A percentile compares a stretch with the other conserved stretches of the same genome.
These are phyloP conservation scores for Pseudonitzschia pungens DNA, from an alignment of 108 stramenopile species.

Conservation along the genomic window DNA sequence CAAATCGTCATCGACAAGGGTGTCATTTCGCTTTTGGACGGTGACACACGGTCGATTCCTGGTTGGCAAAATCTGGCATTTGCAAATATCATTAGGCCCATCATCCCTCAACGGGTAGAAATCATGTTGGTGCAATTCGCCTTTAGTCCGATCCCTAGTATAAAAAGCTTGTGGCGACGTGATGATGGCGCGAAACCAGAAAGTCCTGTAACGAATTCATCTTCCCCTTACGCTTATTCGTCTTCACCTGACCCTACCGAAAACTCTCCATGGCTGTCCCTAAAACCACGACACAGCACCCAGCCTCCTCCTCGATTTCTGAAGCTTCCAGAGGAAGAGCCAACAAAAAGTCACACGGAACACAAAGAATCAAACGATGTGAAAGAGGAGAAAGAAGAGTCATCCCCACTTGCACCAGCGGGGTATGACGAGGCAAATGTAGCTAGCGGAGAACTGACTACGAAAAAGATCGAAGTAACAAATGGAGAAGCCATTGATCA, in stretches of 20 bases:
- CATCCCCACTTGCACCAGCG: not conserved
- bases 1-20: constrained; percentile 23
- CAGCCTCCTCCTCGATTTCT: constrained; percentile 21
- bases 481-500: not conserved
- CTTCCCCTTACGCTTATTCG: not conserved
- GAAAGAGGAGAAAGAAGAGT: not conserved
- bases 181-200: not conserved
- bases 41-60: constrained; percentile 70
- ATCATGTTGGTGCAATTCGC: constrained; percentile 60
- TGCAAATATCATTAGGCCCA: constrained; percentile 57
- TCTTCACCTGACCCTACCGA: not conserved
- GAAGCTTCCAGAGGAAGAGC: constrained; percentile 18
- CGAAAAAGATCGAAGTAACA: not conserved
- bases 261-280: not conserved
- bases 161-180: not conserved
- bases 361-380: not conserved
- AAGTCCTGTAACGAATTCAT: not conserved
- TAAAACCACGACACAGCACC: constrained; percentile 17
- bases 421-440: not conserved
- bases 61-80: constrained; percentile 78
- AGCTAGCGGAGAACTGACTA: not conserved
- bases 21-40: constrained; percentile 66
- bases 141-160: constrained; percentile 48
- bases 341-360: not conserved
- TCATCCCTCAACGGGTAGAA: constrained; percentile 64